Evolutionary conservation across 148 eudicot species (phyloP), one percentile per base, ranked within the genome.

Genomic region (Vaccinium macrocarpon): DNA sequence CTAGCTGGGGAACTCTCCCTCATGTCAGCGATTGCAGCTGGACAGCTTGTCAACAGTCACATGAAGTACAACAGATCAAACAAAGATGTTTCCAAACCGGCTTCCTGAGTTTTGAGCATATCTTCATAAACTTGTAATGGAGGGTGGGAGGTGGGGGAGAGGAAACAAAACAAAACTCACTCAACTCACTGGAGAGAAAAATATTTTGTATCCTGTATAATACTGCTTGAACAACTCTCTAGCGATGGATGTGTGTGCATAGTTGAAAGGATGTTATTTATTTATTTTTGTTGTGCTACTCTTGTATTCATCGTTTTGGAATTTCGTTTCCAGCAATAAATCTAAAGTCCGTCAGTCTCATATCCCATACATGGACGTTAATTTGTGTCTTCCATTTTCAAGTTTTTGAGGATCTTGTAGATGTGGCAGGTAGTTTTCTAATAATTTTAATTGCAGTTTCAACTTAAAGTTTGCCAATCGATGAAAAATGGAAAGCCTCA

Each of bases 1-100:
- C 89, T 95, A 56, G 98, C 98, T 8, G 98, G 97, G 16, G 98
- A 95, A 87, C 96, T 95, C 52, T 93, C 96, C 6, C 92, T 95
- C 48, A 95, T 95, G 98, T 92, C 98, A 1, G 98, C 98, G 82
- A 88, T 95, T 82, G 90, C 96, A 75, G 91, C 94, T 15, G 98
- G 98, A 74, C 94, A 95, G 85, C 95, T 95, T 23, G 97, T 94
- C 21, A 93, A 87, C 35, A 94, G 96, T 80, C 97, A 93, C 92
- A 90, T 95, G 95, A 95, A 93, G 81, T 95, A 92, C 88, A 93
- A 95, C 86, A 84, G 96, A 83, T 95, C 96, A 72, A 92, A 83
- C 86, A 87, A 86, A 55, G 95, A 94, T 85, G 85, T 93, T 57
- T 72, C 90, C 72, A 84, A 83, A 71, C 64, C 85, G 55, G 49